phyloP scores from a whole-genome alignment of 202 grass and related monocot genomes.

The Eragrostis tef region DNA sequence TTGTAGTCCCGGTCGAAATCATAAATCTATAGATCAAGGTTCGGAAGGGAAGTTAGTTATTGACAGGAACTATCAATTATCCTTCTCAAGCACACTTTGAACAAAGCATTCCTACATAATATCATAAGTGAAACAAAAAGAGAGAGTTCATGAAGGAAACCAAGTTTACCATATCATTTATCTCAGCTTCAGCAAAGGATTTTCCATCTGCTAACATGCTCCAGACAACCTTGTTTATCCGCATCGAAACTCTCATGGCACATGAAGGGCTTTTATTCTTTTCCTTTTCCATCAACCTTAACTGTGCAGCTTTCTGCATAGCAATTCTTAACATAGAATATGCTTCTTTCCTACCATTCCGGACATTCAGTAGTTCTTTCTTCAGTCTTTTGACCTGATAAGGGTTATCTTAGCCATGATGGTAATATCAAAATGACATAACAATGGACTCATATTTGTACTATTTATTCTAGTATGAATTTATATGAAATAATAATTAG shows the following conservation, averaged over 20 bases:
- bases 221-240: conserved; percentile 82
- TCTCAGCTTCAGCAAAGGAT: conserved; percentile 90
- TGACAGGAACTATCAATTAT: conserved; percentile 17
- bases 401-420: conserved; percentile 35
- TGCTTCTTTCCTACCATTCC: conserved; percentile 77
- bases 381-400: conserved; percentile 82
- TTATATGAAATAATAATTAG: conserved; percentile 41
- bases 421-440: conserved; percentile 33
- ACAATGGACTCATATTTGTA: conserved; percentile 25
- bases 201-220: conserved; percentile 98
- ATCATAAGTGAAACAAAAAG: conserved; percentile 21
- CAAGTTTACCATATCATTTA: conserved; percentile 84
- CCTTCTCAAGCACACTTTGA: conserved; percentile 36
- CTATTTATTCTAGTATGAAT: conserved; percentile 17
- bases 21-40: conserved; percentile 69
- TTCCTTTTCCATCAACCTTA: conserved; percentile 87
- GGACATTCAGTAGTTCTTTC: conserved; percentile 67
- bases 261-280: conserved; percentile 98
- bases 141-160: conserved; percentile 30
- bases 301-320: conserved; percentile 89
- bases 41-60: conserved; percentile 37
- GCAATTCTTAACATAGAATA: conserved; percentile 74
- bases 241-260: conserved; percentile 95
- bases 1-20: conserved; percentile 98
- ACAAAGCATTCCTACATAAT: conserved; percentile 17